Evolutionary conservation across 768 basidiomycete species (phyloP).

Genomic region (Leccinum obscurum): DNA sequence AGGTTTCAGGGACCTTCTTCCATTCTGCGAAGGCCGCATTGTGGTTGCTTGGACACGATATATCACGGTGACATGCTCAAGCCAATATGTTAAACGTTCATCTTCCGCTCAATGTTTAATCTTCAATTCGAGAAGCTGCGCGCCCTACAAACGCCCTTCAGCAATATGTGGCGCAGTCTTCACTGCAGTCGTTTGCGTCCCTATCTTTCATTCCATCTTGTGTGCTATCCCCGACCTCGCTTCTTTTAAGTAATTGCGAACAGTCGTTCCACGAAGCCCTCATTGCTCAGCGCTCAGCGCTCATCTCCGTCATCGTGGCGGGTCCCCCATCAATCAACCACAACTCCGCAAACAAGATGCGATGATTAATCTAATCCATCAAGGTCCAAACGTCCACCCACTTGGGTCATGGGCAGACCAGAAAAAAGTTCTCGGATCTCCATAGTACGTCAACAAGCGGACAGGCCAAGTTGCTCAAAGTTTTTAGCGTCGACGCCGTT

Average conservation of each 20-base stretch:
- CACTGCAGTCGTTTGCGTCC: constrained; percentile 2
- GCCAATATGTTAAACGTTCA: neutral
- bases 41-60: constrained; percentile 6
- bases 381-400: neutral
- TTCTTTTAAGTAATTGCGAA: constrained; percentile 18
- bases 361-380: neutral
- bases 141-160: constrained; percentile 1
- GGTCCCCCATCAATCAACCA: neutral
- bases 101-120: constrained; percentile 18
- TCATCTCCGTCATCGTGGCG: constrained; percentile 26
- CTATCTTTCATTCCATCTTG: constrained; percentile 12
- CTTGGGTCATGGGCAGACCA: neutral
- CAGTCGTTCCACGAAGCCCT: constrained; percentile 1
- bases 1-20: constrained; percentile 16
- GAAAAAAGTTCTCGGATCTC: neutral
- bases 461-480: constrained; percentile 4
- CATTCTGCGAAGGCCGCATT: constrained; percentile 1
- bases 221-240: constrained; percentile 6
- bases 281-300: neutral
- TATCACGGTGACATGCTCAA: constrained; percentile 3
- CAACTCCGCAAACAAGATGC: neutral
- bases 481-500: constrained; percentile 13
- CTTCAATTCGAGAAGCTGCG: neutral
- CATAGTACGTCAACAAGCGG: constrained; percentile 7
- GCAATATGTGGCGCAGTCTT: constrained; percentile 20